Percentiles rank a stretch among this genome's conserved stretches.
Evolutionary conservation across 352 stramenopile genomes (phyloP).

Genomic region (Blastocystis sp.): DNA sequence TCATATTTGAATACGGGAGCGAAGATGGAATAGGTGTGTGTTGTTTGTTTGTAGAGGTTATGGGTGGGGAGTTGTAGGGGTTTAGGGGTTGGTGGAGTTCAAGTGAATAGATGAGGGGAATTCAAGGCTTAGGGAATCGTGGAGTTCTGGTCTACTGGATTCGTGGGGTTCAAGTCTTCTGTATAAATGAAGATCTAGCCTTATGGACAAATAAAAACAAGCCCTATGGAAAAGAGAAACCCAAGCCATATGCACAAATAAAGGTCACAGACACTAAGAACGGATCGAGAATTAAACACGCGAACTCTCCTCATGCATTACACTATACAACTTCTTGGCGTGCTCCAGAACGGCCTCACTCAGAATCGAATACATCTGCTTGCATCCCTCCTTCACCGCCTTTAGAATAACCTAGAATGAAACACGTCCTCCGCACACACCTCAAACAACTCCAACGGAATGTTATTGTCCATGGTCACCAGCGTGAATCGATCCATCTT

Average conservation of each 20-base stretch:
- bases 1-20: slow-evolving; percentile 27
- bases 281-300: not conserved
- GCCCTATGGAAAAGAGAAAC: too few relatives aligned
- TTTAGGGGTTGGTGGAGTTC: too few relatives aligned
- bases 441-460: slow-evolving; percentile 47
- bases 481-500: slow-evolving; percentile 27
- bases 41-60: slow-evolving; percentile 16
- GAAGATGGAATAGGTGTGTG: not conserved
- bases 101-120: too few relatives aligned
- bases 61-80: not conserved
- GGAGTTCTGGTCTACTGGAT: too few relatives aligned
- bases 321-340: slow-evolving; percentile 28
- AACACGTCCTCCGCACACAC: not conserved
- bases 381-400: slow-evolving; percentile 45
- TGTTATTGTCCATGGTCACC: slow-evolving; percentile 45
- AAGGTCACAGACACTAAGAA: too few relatives aligned
- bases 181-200: too few relatives aligned
- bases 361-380: slow-evolving; percentile 33
- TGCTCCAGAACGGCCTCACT: slow-evolving; percentile 5
- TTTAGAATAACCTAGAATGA: slow-evolving; percentile 45
- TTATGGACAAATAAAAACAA: too few relatives aligned
- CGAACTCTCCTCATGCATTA: not conserved
- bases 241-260: too few relatives aligned
- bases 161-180: too few relatives aligned
- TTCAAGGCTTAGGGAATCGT: too few relatives aligned